Conservation (phyloP, 345 rosid species). For the Lenwebbia sp. region DNA sequence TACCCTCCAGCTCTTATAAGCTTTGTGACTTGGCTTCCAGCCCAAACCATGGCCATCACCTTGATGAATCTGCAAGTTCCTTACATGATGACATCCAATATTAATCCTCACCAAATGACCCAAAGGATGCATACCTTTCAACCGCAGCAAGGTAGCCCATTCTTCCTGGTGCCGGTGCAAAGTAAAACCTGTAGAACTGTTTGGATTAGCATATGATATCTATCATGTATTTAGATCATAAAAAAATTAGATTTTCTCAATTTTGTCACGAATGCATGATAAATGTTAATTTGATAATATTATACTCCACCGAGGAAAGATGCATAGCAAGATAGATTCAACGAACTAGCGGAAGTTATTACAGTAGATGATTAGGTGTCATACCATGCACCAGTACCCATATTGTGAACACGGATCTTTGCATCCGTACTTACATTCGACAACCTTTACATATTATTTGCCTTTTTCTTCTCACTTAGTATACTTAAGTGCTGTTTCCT, state of each 20-base stretch:
- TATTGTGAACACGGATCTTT: neutral
- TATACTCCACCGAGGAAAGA: neutral
- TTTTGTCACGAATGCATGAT: neutral
- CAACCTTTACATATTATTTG: neutral
- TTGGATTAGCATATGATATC: neutral
- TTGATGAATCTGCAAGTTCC: slow-evolving; percentile 60
- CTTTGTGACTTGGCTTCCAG: slow-evolving; percentile 95
- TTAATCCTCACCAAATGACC: neutral
- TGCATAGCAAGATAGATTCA: neutral
- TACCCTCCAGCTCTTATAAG: slow-evolving; percentile 82
- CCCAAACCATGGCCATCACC: slow-evolving; percentile 98
- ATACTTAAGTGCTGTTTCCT: neutral
- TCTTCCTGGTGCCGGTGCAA: slow-evolving; percentile 73
- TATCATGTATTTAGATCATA: neutral
- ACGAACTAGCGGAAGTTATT: neutral
- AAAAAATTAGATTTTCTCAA: neutral
- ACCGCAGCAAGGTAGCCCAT: slow-evolving; percentile 75
- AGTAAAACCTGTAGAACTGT: slow-evolving; percentile 54
- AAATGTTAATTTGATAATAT: neutral
- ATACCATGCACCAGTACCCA: neutral
- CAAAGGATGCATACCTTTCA: slow-evolving; percentile 39
- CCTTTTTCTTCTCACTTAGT: neutral
- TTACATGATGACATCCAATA: neutral
- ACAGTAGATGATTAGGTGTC: neutral
- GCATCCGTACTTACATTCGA: neutral